Percentiles rank a stretch among this genome's conserved stretches.
These are phyloP conservation scores for Dovyalis caffra DNA, from an alignment of 345 rosid species.

Conservation along the genomic window DNA sequence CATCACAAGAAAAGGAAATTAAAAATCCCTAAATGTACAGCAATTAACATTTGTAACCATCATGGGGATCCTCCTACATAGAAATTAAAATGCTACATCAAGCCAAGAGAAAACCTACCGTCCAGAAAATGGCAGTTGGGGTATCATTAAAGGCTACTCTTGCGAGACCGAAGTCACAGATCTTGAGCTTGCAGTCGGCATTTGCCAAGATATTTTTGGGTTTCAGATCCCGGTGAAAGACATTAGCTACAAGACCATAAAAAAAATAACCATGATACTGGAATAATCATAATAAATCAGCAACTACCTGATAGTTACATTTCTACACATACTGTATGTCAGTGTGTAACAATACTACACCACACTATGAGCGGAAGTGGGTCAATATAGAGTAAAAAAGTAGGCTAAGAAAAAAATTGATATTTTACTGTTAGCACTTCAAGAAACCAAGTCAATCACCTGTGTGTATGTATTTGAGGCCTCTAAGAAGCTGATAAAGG, in stretches of 20 bases:
- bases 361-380: neutral
- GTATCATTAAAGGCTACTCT: constrained; percentile 93
- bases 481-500: constrained; percentile 92
- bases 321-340: neutral
- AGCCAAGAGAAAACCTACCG: constrained; percentile 43
- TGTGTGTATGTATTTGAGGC: constrained; percentile 92
- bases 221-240: constrained; percentile 88
- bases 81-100: neutral
- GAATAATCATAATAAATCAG: neutral
- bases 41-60: constrained; percentile 1
- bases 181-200: constrained; percentile 94
- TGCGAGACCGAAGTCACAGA: constrained; percentile 98
- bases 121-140: constrained; percentile 95
- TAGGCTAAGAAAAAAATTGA: neutral
- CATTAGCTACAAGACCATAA: constrained; percentile 58
- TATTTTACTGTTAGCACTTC: neutral
- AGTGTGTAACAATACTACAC: neutral
- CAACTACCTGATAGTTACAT: neutral
- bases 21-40: neutral
- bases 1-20: constrained; percentile 9
- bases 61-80: neutral
- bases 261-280: neutral
- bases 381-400: neutral
- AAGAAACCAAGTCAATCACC: constrained; percentile 38
- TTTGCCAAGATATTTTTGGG: constrained; percentile 93